Evolutionary conservation across 495 filamentous ascomycete genomes (phyloP), one percentile per base, ranked within the genome.

Genomic region (Neurospora sp.): DNA sequence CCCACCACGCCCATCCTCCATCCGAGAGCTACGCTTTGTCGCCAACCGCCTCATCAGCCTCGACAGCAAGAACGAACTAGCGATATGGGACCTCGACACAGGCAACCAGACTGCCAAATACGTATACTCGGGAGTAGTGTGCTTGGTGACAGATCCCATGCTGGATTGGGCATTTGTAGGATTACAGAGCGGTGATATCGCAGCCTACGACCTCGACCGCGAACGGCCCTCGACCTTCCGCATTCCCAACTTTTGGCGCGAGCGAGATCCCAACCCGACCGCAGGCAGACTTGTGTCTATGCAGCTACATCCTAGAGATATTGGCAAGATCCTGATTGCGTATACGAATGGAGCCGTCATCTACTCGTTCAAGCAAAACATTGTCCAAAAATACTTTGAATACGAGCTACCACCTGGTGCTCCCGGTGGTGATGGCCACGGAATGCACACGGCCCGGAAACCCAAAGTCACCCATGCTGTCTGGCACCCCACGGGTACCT

Each of bases 401-500:
- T 98, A 97, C 82, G 86, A 92, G 75, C 79, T 97, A 4, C 93
- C 93, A 1, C 84, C 88, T 39, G 93, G 94, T 11, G 94, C 95
- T n/a, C 90, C 91, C 4, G 96, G 95, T n/a, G 94, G 94, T 7
- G 92, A 95, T 78, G 76, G 78, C 39, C 71, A 78, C 23, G 79
- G 75, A 20, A 75, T 79, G 31, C 79, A 82, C 41, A 83, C 86
- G 37, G 87, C 91, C 76, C 87, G 93, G 72, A 90, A 83, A 73
- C 95, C 95, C 11, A 86, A 85, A 70, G 80, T 99, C 74, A 92
- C 88, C 1, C 91, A 94, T 72, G 95, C 92, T 0, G 77, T 93
- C 42, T 99, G 96, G 96, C 96, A 99, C 83, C 96, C 96, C 1
- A 96, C 94, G 37, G 96, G 96, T 0, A 96, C 92, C 0, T 99